Percentiles rank a stretch among this genome's conserved stretches.
Evolutionary conservation across 352 stramenopile genomes (phyloP).

Genomic region (Phytophthora quininea): DNA sequence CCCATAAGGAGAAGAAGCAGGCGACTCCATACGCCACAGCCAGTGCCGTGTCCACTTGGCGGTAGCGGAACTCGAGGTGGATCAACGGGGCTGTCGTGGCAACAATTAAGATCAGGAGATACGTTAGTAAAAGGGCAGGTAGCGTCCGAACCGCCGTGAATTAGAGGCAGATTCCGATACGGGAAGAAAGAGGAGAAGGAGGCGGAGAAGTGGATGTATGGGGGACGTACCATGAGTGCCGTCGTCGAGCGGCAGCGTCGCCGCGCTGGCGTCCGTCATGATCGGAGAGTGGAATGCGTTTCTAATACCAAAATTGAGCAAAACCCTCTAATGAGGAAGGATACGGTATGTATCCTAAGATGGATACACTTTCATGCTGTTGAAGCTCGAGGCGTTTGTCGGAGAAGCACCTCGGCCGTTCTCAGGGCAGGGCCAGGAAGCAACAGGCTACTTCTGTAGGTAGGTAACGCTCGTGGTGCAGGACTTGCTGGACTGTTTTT

Average conservation of each 20-base stretch:
- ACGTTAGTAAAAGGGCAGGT: slow-evolving; percentile 5
- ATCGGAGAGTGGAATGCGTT: background rate
- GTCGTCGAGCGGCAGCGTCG: slow-evolving; percentile 23
- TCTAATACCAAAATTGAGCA: too few relatives aligned
- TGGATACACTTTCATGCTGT: too few relatives aligned
- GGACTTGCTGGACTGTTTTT: too few relatives aligned
- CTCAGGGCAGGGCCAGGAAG: too few relatives aligned
- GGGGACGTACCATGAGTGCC: slow-evolving; percentile 27
- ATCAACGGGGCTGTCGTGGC: slow-evolving; percentile 51
- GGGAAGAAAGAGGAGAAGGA: slow-evolving; percentile 1
- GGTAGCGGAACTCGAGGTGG: slow-evolving; percentile 80
- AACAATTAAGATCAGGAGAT: slow-evolving; percentile 13
- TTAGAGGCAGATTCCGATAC: slow-evolving; percentile 2
- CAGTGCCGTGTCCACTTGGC: slow-evolving; percentile 81
- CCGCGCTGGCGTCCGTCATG: slow-evolving; percentile 34
- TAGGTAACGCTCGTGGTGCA: too few relatives aligned
- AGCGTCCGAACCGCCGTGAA: slow-evolving; percentile 7
- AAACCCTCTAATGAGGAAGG: too few relatives aligned
- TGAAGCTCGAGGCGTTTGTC: too few relatives aligned
- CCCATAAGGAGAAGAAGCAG: slow-evolving; percentile 85
- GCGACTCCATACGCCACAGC: slow-evolving; percentile 75
- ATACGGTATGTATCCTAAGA: too few relatives aligned
- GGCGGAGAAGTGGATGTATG: slow-evolving; percentile 3
- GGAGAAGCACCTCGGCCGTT: too few relatives aligned
- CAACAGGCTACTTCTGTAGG: too few relatives aligned